phyloP scores from a whole-genome alignment of 2,329 filamentous ascomycete genomes.

The Neocucurbitaria cava region DNA sequence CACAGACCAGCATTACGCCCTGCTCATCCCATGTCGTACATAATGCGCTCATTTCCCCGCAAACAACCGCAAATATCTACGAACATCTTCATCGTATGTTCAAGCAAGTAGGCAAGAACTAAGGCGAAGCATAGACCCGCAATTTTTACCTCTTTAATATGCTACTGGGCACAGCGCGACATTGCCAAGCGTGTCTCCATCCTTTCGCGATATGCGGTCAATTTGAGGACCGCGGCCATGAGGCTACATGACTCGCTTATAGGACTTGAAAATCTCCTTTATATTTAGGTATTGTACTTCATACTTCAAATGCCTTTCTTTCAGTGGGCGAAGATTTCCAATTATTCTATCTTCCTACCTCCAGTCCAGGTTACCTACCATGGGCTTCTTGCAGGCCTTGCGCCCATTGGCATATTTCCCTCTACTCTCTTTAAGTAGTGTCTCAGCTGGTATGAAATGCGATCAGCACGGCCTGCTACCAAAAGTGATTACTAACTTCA shows the following conservation, averaged over 20 bases:
- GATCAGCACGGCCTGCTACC: neutral
- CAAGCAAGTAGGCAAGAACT: neutral
- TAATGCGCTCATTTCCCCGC: conserved; percentile 15
- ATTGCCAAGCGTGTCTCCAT: neutral
- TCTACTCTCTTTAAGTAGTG: neutral
- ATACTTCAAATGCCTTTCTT: neutral
- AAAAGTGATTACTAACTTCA: neutral
- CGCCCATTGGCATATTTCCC: conserved; percentile 1
- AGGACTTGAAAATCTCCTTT: neutral
- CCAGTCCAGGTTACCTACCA: neutral
- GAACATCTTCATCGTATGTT: neutral
- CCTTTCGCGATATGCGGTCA: neutral
- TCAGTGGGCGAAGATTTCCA: neutral
- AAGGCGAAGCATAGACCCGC: neutral
- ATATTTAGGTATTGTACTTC: neutral
- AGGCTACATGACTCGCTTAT: neutral
- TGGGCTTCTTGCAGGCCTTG: conserved; percentile 8
- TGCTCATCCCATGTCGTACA: neutral
- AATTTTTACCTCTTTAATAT: neutral
- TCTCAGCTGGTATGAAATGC: conserved; percentile 1
- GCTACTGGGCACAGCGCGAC: neutral
- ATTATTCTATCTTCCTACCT: neutral
- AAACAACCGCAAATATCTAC: neutral
- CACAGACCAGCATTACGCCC: neutral
- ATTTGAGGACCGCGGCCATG: neutral